Evolutionary conservation across 1,284 basidiomycete genomes (phyloP), one percentile per base, ranked within the genome.

Genomic region (Butyriboletus appendiculatus): DNA sequence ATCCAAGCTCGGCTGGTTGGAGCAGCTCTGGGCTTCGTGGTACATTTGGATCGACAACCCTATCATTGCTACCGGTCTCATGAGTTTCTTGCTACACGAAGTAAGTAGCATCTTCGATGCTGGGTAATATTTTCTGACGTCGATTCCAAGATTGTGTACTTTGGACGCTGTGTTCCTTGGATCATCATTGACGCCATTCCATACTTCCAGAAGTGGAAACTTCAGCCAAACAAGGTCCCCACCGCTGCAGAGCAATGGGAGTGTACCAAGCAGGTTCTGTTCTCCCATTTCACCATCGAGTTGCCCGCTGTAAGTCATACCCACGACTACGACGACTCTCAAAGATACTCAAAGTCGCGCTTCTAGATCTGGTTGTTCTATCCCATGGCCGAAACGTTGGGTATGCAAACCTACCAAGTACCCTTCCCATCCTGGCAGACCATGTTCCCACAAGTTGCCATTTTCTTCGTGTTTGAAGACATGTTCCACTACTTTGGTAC

Each of bases 401-500:
- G 94, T 64, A 92, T 99, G 88, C 75, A 84, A 40, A 98, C 96
- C 2, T 92, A 93, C 76, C 87, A 93, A 59, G 90, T 99, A 2
- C 96, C 96, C 1, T 94, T 99, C 79, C 93, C 96, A 0, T 69
- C 80, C 0, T 77, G 81, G 73, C 76, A 78, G 61, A 78, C 80
- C 32, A 90, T 95, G 80, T 73, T 81, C 1, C 87, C 84, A 45
- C 96, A 98, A 72, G 76, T 98, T 57, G 86, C 85, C 32, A 74
- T 94, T 60, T 99, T 98, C 81, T 98, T 99, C 75, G 79, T 97
- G 65, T 95, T 98, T 62, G 97, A 99, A 76, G 96, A 98, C 73
- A 85, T 89, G 62, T 97, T 92, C 82, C 95, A 97, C 73, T 91
- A 81, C 72, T 77, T 88, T 67, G 81, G 85, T 88, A 64, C 18